These are phyloP conservation scores for Coemansia javaensis DNA, from an alignment of 192 early-diverging fungal genomes.

Conservation along the genomic window DNA sequence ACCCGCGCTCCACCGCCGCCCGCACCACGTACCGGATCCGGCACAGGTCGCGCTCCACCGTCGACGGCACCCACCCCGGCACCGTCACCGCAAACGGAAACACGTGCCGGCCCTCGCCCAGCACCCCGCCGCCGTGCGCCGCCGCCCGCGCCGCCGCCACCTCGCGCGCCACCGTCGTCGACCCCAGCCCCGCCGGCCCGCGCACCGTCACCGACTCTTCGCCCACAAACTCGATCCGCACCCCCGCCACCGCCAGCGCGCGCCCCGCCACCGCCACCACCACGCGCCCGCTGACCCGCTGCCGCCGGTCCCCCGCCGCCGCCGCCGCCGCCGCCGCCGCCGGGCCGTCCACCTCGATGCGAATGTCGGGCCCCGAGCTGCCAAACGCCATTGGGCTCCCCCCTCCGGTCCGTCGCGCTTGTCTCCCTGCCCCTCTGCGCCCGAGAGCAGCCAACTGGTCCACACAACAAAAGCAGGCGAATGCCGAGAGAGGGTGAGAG, in stretches of 20 bases:
- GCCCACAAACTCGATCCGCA: slow-evolving; percentile 32
- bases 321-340: background rate
- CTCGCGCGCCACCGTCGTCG: slow-evolving; percentile 16
- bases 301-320: background rate
- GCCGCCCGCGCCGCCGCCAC: slow-evolving; percentile 2
- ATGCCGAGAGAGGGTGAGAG: no score
- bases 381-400: slow-evolving; percentile 27
- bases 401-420: background rate
- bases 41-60: slow-evolving; percentile 33
- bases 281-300: slow-evolving; percentile 3
- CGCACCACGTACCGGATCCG: slow-evolving; percentile 32
- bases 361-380: slow-evolving; percentile 23
- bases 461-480: background rate
- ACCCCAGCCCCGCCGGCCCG: slow-evolving; percentile 22
- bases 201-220: slow-evolving; percentile 35
- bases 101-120: slow-evolving; percentile 23
- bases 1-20: slow-evolving; percentile 6
- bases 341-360: slow-evolving; percentile 3
- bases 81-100: slow-evolving; percentile 20
- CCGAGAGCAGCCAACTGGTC: background rate
- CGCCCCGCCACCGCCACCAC: slow-evolving; percentile 4
- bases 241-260: slow-evolving; percentile 9
- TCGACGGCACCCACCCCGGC: slow-evolving; percentile 38
- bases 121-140: slow-evolving; percentile 8
- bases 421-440: background rate